Evolutionary conservation across 148 eudicot genomes (phyloP).

Genomic region (Polygonum aviculare): DNA sequence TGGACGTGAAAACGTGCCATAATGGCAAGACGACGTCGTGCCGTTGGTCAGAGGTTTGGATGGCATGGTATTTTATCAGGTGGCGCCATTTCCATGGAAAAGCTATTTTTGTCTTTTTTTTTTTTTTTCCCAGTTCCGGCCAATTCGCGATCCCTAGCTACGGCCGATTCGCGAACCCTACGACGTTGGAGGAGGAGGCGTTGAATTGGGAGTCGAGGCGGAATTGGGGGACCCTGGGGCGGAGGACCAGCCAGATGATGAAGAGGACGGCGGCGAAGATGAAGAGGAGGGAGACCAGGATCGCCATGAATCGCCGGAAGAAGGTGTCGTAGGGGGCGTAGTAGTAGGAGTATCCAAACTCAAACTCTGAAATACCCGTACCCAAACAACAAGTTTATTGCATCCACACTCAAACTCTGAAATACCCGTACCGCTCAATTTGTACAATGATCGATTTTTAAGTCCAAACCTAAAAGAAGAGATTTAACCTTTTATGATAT

Average conservation of each 20-base stretch:
- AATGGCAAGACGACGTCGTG: not conserved
- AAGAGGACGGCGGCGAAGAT: slow-evolving; percentile 45
- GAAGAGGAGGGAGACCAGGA: slow-evolving; percentile 36
- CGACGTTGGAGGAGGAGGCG: slow-evolving; percentile 1
- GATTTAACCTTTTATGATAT: too few species aligned
- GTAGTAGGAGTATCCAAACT: slow-evolving; percentile 16
- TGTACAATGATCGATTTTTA: too few species aligned
- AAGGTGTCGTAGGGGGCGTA: slow-evolving; percentile 21
- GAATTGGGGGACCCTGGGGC: slow-evolving; percentile 74
- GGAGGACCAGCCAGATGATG: slow-evolving; percentile 67
- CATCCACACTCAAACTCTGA: too few species aligned
- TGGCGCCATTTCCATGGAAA: not conserved
- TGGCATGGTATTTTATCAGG: not conserved
- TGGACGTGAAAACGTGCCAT: not conserved
- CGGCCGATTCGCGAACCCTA: too few species aligned
- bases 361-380: too few species aligned
- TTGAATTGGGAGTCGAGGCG: slow-evolving; percentile 40
- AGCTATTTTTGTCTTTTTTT: not conserved
- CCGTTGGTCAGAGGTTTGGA: not conserved
- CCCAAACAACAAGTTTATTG: too few species aligned
- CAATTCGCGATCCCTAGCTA: too few species aligned
- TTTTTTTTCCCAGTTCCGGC: too few species aligned
- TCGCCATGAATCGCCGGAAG: slow-evolving; percentile 55
- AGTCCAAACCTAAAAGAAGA: too few species aligned
- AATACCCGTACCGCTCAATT: too few species aligned